phyloP scores from a whole-genome alignment of 179 eudicot species.

The Drosera spatulata region DNA sequence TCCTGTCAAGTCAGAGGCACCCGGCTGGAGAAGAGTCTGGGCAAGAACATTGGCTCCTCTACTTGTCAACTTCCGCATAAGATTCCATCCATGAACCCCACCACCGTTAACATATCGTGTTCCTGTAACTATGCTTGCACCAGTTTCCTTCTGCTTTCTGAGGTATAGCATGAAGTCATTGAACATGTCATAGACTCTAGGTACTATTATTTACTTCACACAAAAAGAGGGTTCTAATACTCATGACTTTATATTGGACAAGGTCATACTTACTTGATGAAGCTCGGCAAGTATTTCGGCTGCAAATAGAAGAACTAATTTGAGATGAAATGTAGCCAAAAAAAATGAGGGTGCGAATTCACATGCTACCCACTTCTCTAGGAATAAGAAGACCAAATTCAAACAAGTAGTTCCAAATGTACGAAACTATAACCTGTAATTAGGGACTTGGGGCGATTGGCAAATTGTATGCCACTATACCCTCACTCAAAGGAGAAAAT shows the following conservation, averaged over 20 bases:
- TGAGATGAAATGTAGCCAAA: not conserved
- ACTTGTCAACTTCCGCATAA: conserved; percentile 94
- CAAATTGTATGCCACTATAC: too few relatives aligned
- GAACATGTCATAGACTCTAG: not conserved
- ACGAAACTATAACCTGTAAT: too few relatives aligned
- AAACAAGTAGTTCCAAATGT: too few relatives aligned
- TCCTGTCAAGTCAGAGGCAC: conserved; percentile 95
- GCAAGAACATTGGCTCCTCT: conserved; percentile 99
- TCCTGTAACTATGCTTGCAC: conserved; percentile 90
- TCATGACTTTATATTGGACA: not conserved
- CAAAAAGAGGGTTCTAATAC: too few relatives aligned
- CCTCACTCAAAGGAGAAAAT: too few relatives aligned
- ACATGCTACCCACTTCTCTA: too few relatives aligned
- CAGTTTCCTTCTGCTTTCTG: conserved; percentile 88
- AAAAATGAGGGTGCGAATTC: too few relatives aligned
- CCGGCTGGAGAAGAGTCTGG: conserved; percentile 95
- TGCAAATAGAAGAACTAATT: conserved; percentile 24
- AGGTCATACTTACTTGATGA: conserved; percentile 62
- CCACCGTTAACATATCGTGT: conserved; percentile 89
- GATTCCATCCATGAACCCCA: conserved; percentile 98
- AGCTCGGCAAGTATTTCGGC: conserved; percentile 90
- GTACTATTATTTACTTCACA: too few relatives aligned
- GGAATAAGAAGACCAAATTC: too few relatives aligned
- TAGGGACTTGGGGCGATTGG: too few relatives aligned
- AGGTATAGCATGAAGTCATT: not conserved